phyloP scores from a whole-genome alignment of 495 filamentous ascomycete genomes.

The Rusavskia elegans region DNA sequence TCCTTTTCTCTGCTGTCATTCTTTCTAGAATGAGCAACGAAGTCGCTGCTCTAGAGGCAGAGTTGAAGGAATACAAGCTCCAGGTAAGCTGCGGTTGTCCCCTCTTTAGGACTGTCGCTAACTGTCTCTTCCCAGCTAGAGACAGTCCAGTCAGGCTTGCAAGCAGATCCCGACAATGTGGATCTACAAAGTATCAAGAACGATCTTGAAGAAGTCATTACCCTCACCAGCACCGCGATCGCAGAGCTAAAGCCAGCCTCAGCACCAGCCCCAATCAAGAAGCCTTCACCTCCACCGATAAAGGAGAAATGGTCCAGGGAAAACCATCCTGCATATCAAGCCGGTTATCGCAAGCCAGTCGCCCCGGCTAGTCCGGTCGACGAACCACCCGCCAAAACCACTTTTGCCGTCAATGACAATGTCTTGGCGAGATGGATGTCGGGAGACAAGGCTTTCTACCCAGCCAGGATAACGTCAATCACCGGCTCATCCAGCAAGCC shows the following conservation, averaged over 20 bases:
- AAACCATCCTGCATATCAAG: conserved; percentile 51
- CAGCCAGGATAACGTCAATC: conserved; percentile 81
- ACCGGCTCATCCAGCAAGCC: conserved; percentile 78
- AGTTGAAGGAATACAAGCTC: conserved; percentile 66
- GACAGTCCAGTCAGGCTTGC: conserved; percentile 56
- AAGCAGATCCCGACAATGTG: conserved; percentile 67
- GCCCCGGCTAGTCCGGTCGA: conserved; percentile 27
- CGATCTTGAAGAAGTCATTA: conserved; percentile 76
- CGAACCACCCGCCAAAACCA: conserved; percentile 28
- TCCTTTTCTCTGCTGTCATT: not conserved
- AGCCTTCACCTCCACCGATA: conserved; percentile 27
- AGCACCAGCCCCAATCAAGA: conserved; percentile 28
- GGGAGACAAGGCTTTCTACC: conserved; percentile 82
- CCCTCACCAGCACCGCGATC: conserved; percentile 61
- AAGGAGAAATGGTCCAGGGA: conserved; percentile 61
- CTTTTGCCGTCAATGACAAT: conserved; percentile 75
- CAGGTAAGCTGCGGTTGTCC: conserved; percentile 38
- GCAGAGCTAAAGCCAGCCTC: conserved; percentile 56
- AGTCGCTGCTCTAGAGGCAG: conserved; percentile 50
- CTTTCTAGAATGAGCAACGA: conserved; percentile 34
- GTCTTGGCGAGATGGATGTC: conserved; percentile 83
- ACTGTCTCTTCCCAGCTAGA: conserved; percentile 44
- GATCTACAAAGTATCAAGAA: conserved; percentile 64
- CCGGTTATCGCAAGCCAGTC: conserved; percentile 30
- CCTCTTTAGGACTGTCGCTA: not conserved